Evolutionary conservation across 345 rosid species (phyloP).

Genomic region (Camelina neglecta): DNA sequence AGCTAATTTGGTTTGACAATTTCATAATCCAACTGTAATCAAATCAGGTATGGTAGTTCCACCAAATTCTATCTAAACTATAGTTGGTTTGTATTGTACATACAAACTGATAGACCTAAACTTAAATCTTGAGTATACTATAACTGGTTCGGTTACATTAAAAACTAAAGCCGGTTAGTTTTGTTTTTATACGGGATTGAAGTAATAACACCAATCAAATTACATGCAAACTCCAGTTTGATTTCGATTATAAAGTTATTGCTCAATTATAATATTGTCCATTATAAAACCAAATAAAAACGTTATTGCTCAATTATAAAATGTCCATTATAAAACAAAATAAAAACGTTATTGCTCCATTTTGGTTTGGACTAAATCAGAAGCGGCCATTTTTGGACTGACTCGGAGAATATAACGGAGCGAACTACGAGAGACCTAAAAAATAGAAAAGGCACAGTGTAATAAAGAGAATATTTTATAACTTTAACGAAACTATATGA

Average conservation of each 20-base stretch:
- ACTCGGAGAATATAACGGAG: background rate
- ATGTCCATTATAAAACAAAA: background rate
- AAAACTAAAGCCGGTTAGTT: background rate
- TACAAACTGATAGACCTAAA: background rate
- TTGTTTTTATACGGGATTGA: background rate
- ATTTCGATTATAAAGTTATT: background rate
- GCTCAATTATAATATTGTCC: background rate
- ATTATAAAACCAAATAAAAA: background rate
- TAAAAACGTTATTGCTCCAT: background rate
- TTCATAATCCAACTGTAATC: background rate
- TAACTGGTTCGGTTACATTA: background rate
- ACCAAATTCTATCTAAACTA: background rate
- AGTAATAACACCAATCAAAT: constrained; percentile 4
- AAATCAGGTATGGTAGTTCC: background rate
- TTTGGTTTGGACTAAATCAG: background rate
- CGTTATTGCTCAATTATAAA: background rate
- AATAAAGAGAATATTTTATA: constrained; percentile 11
- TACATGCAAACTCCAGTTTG: background rate
- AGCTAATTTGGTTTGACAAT: background rate
- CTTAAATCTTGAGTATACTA: background rate
- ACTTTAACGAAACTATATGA: constrained; percentile 13
- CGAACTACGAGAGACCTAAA: constrained; percentile 26
- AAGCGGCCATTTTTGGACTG: constrained; percentile 26
- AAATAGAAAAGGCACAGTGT: background rate
- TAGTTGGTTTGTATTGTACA: background rate